phyloP scores from a whole-genome alignment of 2,329 filamentous ascomycete genomes.

The Orbilia brochopaga region DNA sequence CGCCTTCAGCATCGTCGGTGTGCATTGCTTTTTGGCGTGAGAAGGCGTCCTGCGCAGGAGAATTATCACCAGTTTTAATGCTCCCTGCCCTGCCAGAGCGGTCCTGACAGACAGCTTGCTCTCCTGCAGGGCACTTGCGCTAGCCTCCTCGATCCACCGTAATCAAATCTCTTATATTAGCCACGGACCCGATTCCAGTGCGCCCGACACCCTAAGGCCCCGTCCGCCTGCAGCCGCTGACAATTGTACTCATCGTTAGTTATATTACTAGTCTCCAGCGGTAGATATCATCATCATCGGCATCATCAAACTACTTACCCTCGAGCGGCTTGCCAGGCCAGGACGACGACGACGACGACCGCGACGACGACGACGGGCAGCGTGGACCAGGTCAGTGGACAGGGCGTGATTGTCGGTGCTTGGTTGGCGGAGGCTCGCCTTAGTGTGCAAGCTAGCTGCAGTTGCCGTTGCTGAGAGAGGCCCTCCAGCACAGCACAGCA shows the following conservation, averaged over 20 bases:
- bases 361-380: neutral
- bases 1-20: neutral
- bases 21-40: constrained; percentile 3
- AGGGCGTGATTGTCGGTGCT: too few species aligned
- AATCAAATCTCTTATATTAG: constrained; percentile 6
- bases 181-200: constrained; percentile 3
- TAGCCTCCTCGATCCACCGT: constrained; percentile 4
- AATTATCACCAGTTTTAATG: constrained; percentile 6
- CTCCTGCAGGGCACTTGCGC: constrained; percentile 1
- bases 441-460: neutral
- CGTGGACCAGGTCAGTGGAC: too few species aligned
- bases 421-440: neutral
- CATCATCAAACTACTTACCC: neutral
- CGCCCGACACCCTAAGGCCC: neutral
- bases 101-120: constrained; percentile 4
- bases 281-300: neutral
- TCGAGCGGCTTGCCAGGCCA: neutral
- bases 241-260: neutral
- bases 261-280: neutral
- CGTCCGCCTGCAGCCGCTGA: constrained; percentile 3
- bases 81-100: neutral
- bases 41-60: neutral
- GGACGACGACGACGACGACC: neutral
- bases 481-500: constrained; percentile 2
- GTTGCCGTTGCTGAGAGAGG: too few species aligned